These are phyloP conservation scores for Diplodia seriata DNA, from an alignment of 2,329 filamentous ascomycete genomes.

Conservation along the genomic window DNA sequence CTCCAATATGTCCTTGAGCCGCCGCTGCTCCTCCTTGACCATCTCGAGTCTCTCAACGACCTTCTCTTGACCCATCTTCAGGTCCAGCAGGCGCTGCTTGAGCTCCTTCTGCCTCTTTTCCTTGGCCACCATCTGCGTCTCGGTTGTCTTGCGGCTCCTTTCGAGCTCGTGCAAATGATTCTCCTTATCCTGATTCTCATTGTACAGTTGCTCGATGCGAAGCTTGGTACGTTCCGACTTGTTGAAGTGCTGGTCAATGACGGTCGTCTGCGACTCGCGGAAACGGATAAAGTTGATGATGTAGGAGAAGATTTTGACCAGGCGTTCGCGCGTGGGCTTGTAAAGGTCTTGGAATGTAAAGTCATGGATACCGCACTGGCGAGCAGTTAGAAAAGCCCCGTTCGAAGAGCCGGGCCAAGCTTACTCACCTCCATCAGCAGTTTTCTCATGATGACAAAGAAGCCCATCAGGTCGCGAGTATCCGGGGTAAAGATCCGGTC, in stretches of 20 bases:
- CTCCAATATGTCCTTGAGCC: slow-evolving; percentile 75
- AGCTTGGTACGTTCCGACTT: slow-evolving; percentile 85
- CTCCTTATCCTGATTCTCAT: slow-evolving; percentile 87
- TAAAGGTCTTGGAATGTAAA: slow-evolving; percentile 94
- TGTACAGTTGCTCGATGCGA: slow-evolving; percentile 83
- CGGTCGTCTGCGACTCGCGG: slow-evolving; percentile 85
- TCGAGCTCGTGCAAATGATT: slow-evolving; percentile 80
- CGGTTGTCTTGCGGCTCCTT: slow-evolving; percentile 78
- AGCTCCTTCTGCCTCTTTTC: slow-evolving; percentile 84
- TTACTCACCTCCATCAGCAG: slow-evolving; percentile 70
- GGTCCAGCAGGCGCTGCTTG: slow-evolving; percentile 79
- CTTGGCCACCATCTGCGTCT: slow-evolving; percentile 83
- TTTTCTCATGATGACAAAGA: slow-evolving; percentile 83
- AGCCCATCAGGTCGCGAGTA: slow-evolving; percentile 93
- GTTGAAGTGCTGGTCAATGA: slow-evolving; percentile 94
- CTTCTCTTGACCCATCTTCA: slow-evolving; percentile 81
- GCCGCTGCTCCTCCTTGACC: slow-evolving; percentile 78
- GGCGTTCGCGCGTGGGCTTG: slow-evolving; percentile 84
- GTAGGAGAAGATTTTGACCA: slow-evolving; percentile 96
- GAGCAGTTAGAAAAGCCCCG: background rate
- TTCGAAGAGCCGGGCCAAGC: background rate
- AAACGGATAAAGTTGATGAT: slow-evolving; percentile 99
- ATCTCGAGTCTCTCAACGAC: slow-evolving; percentile 84
- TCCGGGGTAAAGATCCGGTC: slow-evolving; percentile 82
- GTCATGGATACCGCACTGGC: slow-evolving; percentile 85